Percentiles rank a stretch among this genome's conserved stretches.
Conservation (phyloP, 2,329 filamentous ascomycete species). For the Fusarium sterilihyphosum region DNA sequence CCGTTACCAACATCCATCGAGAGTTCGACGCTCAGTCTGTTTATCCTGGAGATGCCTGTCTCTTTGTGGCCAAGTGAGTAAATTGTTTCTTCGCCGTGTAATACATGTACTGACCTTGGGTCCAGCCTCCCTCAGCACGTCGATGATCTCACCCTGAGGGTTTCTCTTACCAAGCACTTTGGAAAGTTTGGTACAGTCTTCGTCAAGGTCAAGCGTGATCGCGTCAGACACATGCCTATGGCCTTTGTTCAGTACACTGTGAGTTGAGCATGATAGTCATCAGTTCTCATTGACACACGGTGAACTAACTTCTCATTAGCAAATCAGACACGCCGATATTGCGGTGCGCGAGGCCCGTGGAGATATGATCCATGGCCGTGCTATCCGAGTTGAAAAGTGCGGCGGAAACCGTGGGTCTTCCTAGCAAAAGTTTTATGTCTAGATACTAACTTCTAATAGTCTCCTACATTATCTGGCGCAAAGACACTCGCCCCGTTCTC, state of each 20-base stretch:
- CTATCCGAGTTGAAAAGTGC: conserved; percentile 68
- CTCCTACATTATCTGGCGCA: conserved; percentile 58
- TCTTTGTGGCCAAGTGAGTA: conserved; percentile 74
- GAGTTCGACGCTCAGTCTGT: conserved; percentile 60
- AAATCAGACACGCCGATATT: conserved; percentile 57
- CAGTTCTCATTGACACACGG: not conserved
- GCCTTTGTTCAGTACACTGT: conserved; percentile 73
- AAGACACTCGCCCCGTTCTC: conserved; percentile 48
- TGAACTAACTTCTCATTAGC: conserved; percentile 49
- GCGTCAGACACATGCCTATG: conserved; percentile 64
- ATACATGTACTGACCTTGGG: not conserved
- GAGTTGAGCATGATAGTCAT: conserved; percentile 40
- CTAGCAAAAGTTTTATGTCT: not conserved
- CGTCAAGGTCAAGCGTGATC: conserved; percentile 71
- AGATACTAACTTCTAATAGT: conserved; percentile 51
- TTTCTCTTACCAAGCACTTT: conserved; percentile 64
- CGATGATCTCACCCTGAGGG: conserved; percentile 61
- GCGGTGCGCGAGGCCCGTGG: conserved; percentile 61
- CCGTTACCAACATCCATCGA: not conserved
- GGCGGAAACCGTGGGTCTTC: conserved; percentile 64
- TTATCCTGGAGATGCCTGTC: conserved; percentile 65
- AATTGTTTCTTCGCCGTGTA: not conserved
- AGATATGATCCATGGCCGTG: conserved; percentile 62
- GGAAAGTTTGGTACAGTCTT: conserved; percentile 65
- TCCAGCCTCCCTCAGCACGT: conserved; percentile 61